Evolutionary conservation across 768 basidiomycete genomes (phyloP).

Genomic region (Russula abietina): DNA sequence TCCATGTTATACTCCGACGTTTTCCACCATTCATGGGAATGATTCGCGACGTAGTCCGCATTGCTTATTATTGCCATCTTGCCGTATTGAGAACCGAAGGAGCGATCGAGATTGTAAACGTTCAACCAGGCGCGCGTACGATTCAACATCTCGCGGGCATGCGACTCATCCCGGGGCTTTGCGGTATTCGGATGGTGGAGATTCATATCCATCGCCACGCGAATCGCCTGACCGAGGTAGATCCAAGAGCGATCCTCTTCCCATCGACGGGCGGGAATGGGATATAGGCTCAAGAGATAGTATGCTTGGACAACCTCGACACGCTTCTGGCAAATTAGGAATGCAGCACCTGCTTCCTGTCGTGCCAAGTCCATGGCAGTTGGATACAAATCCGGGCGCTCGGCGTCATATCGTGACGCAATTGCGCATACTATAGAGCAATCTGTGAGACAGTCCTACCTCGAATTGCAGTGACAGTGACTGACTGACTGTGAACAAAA

Average conservation of each 20-base stretch:
- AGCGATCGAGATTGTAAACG: constrained; percentile 88
- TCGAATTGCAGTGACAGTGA: constrained; percentile 25
- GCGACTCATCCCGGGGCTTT: constrained; percentile 72
- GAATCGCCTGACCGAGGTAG: constrained; percentile 81
- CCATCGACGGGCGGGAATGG: constrained; percentile 69
- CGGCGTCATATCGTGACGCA: constrained; percentile 68
- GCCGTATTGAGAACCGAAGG: constrained; percentile 86
- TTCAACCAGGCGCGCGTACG: constrained; percentile 88
- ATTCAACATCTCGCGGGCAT: constrained; percentile 84
- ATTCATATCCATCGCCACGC: constrained; percentile 85
- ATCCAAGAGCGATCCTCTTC: constrained; percentile 90
- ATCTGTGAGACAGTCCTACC: neutral
- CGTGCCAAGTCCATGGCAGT: constrained; percentile 70
- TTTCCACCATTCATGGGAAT: constrained; percentile 36
- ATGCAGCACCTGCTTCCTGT: constrained; percentile 65
- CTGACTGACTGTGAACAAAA: constrained; percentile 88
- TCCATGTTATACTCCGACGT: constrained; percentile 42
- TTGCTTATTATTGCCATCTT: constrained; percentile 76
- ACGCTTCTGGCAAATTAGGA: constrained; percentile 69
- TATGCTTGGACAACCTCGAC: constrained; percentile 86
- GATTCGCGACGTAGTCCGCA: constrained; percentile 68
- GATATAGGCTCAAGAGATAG: constrained; percentile 69
- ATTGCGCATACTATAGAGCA: constrained; percentile 67
- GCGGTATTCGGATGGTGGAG: constrained; percentile 71
- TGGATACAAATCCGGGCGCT: constrained; percentile 65